Base-by-base conservation (phyloP, 148 eudicot species). In the Vaccinium myrtillus region DNA sequence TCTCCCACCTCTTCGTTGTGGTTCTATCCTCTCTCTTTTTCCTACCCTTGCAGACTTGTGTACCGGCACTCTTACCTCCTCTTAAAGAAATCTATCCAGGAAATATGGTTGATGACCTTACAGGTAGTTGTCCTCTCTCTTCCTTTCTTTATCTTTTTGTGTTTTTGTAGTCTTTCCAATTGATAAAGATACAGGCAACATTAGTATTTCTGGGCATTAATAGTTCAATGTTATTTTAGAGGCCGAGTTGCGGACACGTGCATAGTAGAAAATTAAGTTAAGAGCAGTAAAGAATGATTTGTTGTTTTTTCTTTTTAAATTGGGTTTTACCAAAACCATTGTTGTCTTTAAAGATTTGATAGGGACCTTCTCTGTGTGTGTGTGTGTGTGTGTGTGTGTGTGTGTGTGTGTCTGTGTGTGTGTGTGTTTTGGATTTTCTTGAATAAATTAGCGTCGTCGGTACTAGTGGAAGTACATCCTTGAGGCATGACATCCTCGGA, bases 61-160 rank as follows among this genome's bases (percentile, higher is more conserved):
- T 51, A 86, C 99, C 99, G 32, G 90, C 99, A 70, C 91, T 97
- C 86, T 87, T 97, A 55, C 99, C 99, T 83, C 99, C 99, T 75
- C 91, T 97, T 15, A 88, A 84, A 87, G 99, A 97, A 73, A 84
- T 97, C 82, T 97, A 97, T 86, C 95, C 96, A 16, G 92, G 93
- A 85, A 94, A 94, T 90, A 88, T 97, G 91, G 90, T 89, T 85
- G 98, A 91, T 89, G 94, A 93, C 83, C 98, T 97, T 81, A 88
- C 77, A 89, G 99, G 99, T 97, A 87, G 83, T 59, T 8, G 54
- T 54, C 15, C 12, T 23, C 49, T 36, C 70, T 70, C 59, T 67
- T 67, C 15, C 30, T 43, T 11, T 46, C 30, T 1, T 27, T 15
- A 7, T 55, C 21, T 23, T 27, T 70, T 53, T 21, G 4, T 9